A percentile compares a stretch with the other conserved stretches of the same genome.
phyloP scores from a whole-genome alignment of 176 grass and related monocot species.

The Carex cristatella region DNA sequence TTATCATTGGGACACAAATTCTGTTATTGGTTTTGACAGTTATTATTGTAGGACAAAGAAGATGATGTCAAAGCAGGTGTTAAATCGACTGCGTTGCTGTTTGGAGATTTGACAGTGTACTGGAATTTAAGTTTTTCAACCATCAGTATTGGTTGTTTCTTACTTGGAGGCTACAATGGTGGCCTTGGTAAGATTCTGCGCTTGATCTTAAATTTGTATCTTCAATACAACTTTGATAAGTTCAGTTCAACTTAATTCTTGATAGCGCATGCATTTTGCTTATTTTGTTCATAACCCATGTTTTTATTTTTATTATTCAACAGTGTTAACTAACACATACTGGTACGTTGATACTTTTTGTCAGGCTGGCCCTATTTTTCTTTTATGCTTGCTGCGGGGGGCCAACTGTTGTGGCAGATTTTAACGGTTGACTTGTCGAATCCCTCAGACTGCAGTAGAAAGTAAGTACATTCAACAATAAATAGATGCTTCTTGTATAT shows the following conservation, averaged over 20 bases:
- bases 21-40: not conserved
- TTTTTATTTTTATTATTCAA: not conserved
- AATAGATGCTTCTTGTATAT: not conserved
- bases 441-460: conserved; percentile 34
- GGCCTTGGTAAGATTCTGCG: conserved; percentile 27
- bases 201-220: not conserved
- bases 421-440: conserved; percentile 31
- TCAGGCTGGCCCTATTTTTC: conserved; percentile 43
- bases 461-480: conserved; percentile 22
- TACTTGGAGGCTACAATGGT: conserved; percentile 35
- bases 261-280: not conserved
- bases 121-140: conserved; percentile 39
- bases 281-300: not conserved
- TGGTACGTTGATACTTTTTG: not conserved
- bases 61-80: conserved; percentile 43
- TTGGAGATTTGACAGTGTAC: conserved; percentile 28
- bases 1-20: too few relatives aligned
- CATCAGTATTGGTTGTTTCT: conserved; percentile 28
- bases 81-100: conserved; percentile 41
- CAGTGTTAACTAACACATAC: not conserved
- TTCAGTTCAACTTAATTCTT: too few relatives aligned
- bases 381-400: conserved; percentile 26
- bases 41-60: conserved; percentile 33
- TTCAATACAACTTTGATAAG: not conserved
- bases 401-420: conserved; percentile 40